Evolutionary conservation across 2,329 filamentous ascomycete species (phyloP).

Genomic region (Aspergillus bombycis): DNA sequence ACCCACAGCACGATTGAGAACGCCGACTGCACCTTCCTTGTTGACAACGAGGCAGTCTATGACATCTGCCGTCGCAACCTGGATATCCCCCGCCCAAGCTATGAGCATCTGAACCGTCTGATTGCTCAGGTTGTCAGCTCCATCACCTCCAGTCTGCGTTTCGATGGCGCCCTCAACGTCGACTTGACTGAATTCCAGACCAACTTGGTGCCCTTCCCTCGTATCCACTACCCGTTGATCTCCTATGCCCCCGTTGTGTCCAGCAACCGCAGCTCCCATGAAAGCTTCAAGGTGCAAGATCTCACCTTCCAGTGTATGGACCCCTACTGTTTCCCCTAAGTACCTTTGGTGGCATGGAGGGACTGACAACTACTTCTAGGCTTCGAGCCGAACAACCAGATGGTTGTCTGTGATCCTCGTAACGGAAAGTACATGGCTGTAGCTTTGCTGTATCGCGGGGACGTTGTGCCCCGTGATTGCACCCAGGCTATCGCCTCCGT

Average conservation of each 20-base stretch:
- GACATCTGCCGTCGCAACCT: conserved; percentile 68
- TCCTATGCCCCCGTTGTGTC: conserved; percentile 67
- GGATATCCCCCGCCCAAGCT: conserved; percentile 66
- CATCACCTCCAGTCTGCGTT: conserved; percentile 67
- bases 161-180: conserved; percentile 69
- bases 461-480: conserved; percentile 66
- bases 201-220: conserved; percentile 68
- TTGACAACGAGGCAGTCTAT: conserved; percentile 71
- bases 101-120: conserved; percentile 67
- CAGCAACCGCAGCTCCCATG: conserved; percentile 76
- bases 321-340: not conserved
- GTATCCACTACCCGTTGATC: conserved; percentile 70
- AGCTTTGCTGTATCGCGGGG: conserved; percentile 67
- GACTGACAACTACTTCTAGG: conserved; percentile 39
- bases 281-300: conserved; percentile 85
- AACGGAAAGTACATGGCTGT: conserved; percentile 73
- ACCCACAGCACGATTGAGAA: conserved; percentile 68
- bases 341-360: not conserved
- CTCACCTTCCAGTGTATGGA: conserved; percentile 65
- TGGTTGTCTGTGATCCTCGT: conserved; percentile 69
- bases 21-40: conserved; percentile 69
- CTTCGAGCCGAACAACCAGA: conserved; percentile 70
- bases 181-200: conserved; percentile 72
- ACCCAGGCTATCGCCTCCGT: conserved; percentile 62
- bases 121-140: conserved; percentile 70